phyloP scores from a whole-genome alignment of 2,329 filamentous ascomycete species.

The Drechslera avenae region DNA sequence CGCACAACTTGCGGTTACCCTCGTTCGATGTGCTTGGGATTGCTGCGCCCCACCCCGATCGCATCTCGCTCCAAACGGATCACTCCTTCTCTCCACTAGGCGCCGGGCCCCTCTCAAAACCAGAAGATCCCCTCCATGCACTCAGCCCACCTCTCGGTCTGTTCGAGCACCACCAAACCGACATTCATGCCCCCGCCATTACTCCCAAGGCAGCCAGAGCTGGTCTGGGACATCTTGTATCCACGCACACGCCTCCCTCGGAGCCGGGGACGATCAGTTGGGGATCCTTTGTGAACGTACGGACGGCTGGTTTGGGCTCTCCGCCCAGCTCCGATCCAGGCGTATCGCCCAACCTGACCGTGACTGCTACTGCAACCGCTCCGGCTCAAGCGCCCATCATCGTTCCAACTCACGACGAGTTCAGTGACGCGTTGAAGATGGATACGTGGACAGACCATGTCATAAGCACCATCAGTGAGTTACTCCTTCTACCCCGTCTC shows the following conservation, averaged over 20 bases:
- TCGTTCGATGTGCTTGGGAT: constrained; percentile 61
- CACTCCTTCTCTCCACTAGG: constrained; percentile 41
- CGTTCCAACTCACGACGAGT: constrained; percentile 31
- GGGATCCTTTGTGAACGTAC: constrained; percentile 46
- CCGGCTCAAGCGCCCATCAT: constrained; percentile 33
- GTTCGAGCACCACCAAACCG: constrained; percentile 24
- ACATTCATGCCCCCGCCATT: constrained; percentile 19
- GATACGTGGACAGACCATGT: constrained; percentile 39
- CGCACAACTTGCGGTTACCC: constrained; percentile 56
- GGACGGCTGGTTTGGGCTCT: constrained; percentile 46
- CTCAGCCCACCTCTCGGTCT: constrained; percentile 40
- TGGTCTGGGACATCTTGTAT: constrained; percentile 44
- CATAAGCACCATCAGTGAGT: constrained; percentile 44
- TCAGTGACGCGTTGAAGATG: constrained; percentile 31
- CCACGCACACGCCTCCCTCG: constrained; percentile 53
- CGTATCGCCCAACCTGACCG: constrained; percentile 34
- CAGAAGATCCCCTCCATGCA: constrained; percentile 49
- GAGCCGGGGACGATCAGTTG: constrained; percentile 51
- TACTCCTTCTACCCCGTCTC: not conserved
- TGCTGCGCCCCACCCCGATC: constrained; percentile 53
- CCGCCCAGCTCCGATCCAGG: constrained; percentile 49
- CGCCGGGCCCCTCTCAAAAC: constrained; percentile 47
- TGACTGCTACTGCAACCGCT: constrained; percentile 25
- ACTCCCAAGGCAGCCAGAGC: constrained; percentile 31
- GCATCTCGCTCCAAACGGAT: constrained; percentile 33